Percentiles rank a stretch among this genome's conserved stretches.
Evolutionary conservation across 164 flowering plant genomes (phyloP).

Genomic region (Stephania cephalantha): DNA sequence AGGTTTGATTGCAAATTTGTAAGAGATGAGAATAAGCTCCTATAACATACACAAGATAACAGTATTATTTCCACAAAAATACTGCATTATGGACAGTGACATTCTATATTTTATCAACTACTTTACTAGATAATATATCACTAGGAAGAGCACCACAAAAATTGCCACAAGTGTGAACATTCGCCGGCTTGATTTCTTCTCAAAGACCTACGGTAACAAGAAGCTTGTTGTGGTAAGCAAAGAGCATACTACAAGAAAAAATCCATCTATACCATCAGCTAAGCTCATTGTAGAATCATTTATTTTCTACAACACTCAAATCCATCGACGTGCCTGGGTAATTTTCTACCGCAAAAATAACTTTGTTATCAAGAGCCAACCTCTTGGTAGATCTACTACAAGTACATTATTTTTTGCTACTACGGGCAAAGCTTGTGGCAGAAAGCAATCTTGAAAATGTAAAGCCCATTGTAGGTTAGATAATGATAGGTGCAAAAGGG

Average conservation of each 20-base stretch:
- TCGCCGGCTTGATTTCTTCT: constrained; percentile 63
- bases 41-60: not conserved
- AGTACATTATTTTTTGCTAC: too few relatives aligned
- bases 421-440: too few relatives aligned
- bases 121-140: constrained; percentile 54
- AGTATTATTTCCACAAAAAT: not conserved
- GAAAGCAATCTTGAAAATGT: too few relatives aligned
- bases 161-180: constrained; percentile 48
- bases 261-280: too few relatives aligned
- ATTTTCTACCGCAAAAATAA: too few relatives aligned
- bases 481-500: too few relatives aligned
- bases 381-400: too few relatives aligned
- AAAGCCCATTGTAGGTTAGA: too few relatives aligned
- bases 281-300: too few relatives aligned
- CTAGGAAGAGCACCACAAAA: constrained; percentile 46
- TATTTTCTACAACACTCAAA: too few relatives aligned
- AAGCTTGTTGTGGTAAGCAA: not conserved
- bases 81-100: not conserved
- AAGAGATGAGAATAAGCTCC: not conserved
- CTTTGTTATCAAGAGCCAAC: too few relatives aligned
- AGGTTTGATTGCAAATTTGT: not conserved
- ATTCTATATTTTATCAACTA: constrained; percentile 12
- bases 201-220: constrained; percentile 49
- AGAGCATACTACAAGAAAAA: not conserved
- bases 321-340: too few relatives aligned